Evolutionary conservation across 2,329 filamentous ascomycete species (phyloP).

Genomic region (Diaporthe ampelina): DNA sequence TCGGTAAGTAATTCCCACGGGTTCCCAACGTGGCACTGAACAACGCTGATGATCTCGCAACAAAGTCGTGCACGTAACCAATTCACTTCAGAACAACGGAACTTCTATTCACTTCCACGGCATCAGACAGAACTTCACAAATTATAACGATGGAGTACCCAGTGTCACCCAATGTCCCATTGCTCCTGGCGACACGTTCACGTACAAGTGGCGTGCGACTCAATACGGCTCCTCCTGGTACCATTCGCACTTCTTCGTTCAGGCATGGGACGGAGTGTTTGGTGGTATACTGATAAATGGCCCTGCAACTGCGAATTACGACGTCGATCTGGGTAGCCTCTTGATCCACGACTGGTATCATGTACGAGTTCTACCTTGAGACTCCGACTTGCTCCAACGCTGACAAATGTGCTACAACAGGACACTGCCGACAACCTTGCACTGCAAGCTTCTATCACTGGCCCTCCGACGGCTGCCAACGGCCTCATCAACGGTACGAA

Average conservation of each 20-base stretch:
- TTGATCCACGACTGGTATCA: conserved; percentile 72
- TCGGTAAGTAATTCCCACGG: conserved; percentile 47
- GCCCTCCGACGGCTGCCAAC: conserved; percentile 56
- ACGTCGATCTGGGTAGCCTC: conserved; percentile 72
- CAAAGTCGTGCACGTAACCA: conserved; percentile 7
- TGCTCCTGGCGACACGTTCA: conserved; percentile 64
- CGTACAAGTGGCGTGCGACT: conserved; percentile 69
- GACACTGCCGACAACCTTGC: conserved; percentile 56
- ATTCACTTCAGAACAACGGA: conserved; percentile 48
- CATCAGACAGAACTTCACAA: conserved; percentile 52
- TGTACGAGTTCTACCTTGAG: background rate
- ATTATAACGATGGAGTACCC: conserved; percentile 54
- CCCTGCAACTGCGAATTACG: conserved; percentile 69
- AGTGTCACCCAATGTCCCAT: conserved; percentile 63
- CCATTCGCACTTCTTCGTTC: conserved; percentile 69
- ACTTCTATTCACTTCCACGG: conserved; percentile 58
- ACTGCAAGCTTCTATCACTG: conserved; percentile 45
- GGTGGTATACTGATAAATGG: conserved; percentile 74
- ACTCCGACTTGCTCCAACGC: background rate
- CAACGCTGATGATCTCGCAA: background rate
- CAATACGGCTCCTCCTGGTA: conserved; percentile 71
- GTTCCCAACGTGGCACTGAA: conserved; percentile 42
- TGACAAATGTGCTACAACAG: background rate
- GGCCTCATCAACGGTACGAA: conserved; percentile 61
- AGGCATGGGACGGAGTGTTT: conserved; percentile 66